Base-by-base conservation (phyloP, 2,329 filamentous ascomycete species). In the Xylariales sp. region DNA sequence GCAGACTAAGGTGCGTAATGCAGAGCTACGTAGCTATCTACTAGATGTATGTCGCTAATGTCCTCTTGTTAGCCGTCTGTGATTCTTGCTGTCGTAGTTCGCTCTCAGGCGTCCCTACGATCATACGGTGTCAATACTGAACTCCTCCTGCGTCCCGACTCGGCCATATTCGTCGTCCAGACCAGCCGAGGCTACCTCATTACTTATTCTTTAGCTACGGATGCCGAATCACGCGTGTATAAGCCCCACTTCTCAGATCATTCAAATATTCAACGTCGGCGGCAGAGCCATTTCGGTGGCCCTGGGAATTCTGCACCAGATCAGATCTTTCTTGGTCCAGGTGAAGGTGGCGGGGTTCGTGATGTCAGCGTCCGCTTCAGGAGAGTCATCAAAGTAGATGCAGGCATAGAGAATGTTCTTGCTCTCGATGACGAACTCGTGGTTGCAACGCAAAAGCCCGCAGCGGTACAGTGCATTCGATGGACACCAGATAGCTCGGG, bases 381-480 rank as follows among this genome's bases (percentile, higher is more conserved):
- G 40, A 95, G 96, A 86, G 91, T 95, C 12, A 97, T 98, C 55
- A 94, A 95, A 58, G 88, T 98, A 14, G 93, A 98, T 62, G 93
- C 93, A 3, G 93, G 93, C 3, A 96, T 98, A 51, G 82, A 83
- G 49, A 87, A 83, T 53, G 88, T 87, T 10, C 67, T 97, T 38
- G 91, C 93, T 3, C 73, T 97, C 16, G 93, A 97, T 48, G 88
- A 95, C 40, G 93, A 97, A 60, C 70, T 98, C 28, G 74, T 97
- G 16, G 90, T 98, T 37, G 88, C 93, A 5, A 98, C 93, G 1
- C 74, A 80, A 40, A 95, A 93, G 55, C 93, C 93, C 4, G 83
- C 90, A 1, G 91, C 93, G n/a, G 81, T 97, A 13, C 93, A 98
- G 61, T 96, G 90, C 63, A 97, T 98, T 50, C 81, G 86, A 41